Evolutionary conservation across 495 filamentous ascomycete genomes (phyloP).

Genomic region (Chlorociboria aeruginascens): DNA sequence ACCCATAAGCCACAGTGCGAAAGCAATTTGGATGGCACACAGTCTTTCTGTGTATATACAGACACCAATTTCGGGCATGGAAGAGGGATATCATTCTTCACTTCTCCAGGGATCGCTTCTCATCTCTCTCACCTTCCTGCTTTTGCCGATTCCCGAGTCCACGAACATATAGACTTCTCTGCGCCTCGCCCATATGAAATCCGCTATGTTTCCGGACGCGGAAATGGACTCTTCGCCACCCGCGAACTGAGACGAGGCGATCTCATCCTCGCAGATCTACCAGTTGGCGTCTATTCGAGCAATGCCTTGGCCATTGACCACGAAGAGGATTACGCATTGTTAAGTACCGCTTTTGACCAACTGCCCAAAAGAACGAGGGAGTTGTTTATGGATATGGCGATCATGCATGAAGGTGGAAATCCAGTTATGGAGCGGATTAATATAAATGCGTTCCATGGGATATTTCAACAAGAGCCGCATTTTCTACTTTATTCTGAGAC

Average conservation of each 20-base stretch:
- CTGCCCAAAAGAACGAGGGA: slow-evolving; percentile 8
- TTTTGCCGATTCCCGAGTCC: not conserved
- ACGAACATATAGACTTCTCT: slow-evolving; percentile 10
- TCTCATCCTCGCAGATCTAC: slow-evolving; percentile 10
- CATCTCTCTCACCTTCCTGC: slow-evolving; percentile 5
- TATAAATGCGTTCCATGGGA: slow-evolving; percentile 16
- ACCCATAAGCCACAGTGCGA: slow-evolving; percentile 6
- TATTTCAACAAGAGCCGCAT: slow-evolving; percentile 13
- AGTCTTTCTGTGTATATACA: slow-evolving; percentile 12
- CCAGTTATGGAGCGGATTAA: slow-evolving; percentile 18
- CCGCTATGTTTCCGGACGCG: slow-evolving; percentile 8
- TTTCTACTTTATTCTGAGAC: slow-evolving; percentile 17
- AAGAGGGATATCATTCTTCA: slow-evolving; percentile 17
- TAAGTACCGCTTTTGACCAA: slow-evolving; percentile 13
- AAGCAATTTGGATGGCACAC: not conserved
- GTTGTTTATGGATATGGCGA: slow-evolving; percentile 4
- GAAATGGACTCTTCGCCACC: slow-evolving; percentile 18
- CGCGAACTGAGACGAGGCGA: slow-evolving; percentile 12
- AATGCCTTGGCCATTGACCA: slow-evolving; percentile 13
- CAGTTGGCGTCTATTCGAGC: slow-evolving; percentile 13
- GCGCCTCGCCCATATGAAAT: slow-evolving; percentile 11
- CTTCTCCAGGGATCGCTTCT: slow-evolving; percentile 8
- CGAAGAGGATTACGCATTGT: slow-evolving; percentile 5
- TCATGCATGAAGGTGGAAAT: slow-evolving; percentile 5
- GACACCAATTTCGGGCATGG: slow-evolving; percentile 11